Base-by-base conservation (phyloP, 1,139 yeast species). In the Kodamaea sp. region DNA sequence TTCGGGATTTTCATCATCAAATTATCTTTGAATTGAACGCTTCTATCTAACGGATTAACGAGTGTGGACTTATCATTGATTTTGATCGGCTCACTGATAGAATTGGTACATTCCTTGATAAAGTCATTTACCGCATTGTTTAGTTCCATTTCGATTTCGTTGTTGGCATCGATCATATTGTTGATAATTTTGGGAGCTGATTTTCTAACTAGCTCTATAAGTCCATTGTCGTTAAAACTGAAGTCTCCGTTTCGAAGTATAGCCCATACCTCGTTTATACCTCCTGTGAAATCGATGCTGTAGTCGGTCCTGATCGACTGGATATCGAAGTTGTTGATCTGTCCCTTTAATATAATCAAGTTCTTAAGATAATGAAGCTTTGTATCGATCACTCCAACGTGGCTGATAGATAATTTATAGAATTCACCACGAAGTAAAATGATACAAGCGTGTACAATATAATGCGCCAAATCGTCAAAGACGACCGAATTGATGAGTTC, bases 381-480 rank as follows among this genome's bases (percentile, higher is more conserved):
- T 0, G 86, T 73, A 46, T 83, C 92, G 7, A 76, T 46, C 5
- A 73, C 56, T 44, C 73, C 55, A 67, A 50, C 68, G 57, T 59
- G 67, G 15, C 33, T 71, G 48, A 35, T 61, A 33, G 58, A 64
- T 43, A 41, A 72, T 61, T 42, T 63, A 45, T 73, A 76, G 6
- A 85, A 86, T 23, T 63, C 48, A 52, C 67, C 55, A 64, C 74
- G 55, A 73, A 70, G 20, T 79, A 84, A 33, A 26, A 63, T 56
- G 24, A 90, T 73, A 48, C 95, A 83, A 30, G 84, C 77, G 52
- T 87, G 96, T 5, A 90, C 87, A 38, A 88, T 80, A 36, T 84
- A 79, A 55, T 89, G 96, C 0, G 97, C 96, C 43, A 90, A 61
- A 52, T 88, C 96, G 52, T 89, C 96, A 61, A 90, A 90, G 1